Evolutionary conservation across 1,139 yeast genomes (phyloP).

Genomic region (Meyerozyma sp.): DNA sequence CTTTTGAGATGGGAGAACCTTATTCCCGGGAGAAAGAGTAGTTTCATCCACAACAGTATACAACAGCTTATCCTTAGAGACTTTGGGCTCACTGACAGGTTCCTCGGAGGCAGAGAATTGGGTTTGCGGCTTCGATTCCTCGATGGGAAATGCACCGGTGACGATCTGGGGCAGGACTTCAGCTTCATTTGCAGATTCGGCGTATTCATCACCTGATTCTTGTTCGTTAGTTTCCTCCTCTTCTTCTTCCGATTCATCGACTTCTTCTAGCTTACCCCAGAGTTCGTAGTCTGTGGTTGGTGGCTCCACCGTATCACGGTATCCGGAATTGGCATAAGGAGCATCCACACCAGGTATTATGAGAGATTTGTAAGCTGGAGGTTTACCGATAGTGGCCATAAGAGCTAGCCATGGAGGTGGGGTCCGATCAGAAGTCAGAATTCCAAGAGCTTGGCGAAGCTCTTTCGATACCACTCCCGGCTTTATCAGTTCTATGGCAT

Average conservation of each 20-base stretch:
- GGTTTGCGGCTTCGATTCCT: not conserved
- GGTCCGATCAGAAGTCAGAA: slow-evolving; percentile 47
- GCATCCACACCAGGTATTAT: slow-evolving; percentile 51
- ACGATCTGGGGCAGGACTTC: slow-evolving; percentile 1
- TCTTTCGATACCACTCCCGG: slow-evolving; percentile 68
- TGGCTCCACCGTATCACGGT: slow-evolving; percentile 7
- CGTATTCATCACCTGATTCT: not conserved
- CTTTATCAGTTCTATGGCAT: slow-evolving; percentile 33
- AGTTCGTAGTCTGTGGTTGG: not conserved
- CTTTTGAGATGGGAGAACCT: slow-evolving; percentile 13
- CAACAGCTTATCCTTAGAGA: slow-evolving; percentile 9
- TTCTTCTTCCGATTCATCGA: slow-evolving; percentile 9
- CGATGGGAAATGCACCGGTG: not conserved
- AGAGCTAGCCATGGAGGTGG: slow-evolving; percentile 81
- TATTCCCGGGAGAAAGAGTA: slow-evolving; percentile 8
- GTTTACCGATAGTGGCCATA: slow-evolving; percentile 73
- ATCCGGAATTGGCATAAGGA: slow-evolving; percentile 35
- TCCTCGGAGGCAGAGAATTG: not conserved
- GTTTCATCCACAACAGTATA: slow-evolving; percentile 29
- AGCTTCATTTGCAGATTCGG: not conserved
- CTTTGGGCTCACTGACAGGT: not conserved
- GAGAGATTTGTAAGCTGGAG: slow-evolving; percentile 75
- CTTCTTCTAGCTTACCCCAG: slow-evolving; percentile 12
- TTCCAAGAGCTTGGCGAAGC: slow-evolving; percentile 64
- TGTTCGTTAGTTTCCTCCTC: slow-evolving; percentile 2